Percentiles rank a stretch among this genome's conserved stretches.
phyloP scores from a whole-genome alignment of 148 eudicot genomes.

The Pharnaceum exiguum region DNA sequence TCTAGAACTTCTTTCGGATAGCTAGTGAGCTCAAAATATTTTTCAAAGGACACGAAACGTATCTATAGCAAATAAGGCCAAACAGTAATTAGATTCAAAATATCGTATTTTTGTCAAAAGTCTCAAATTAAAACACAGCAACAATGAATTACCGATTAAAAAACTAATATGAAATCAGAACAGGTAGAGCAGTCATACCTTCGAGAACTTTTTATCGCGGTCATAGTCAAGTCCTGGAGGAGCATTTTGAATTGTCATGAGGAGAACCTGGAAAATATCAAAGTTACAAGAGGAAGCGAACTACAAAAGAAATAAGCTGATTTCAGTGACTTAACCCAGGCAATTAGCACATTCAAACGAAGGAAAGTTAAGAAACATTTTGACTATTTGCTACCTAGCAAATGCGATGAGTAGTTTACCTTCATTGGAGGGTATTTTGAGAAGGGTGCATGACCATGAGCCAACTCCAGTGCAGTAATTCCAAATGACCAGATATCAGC shows the following conservation, averaged over 20 bases:
- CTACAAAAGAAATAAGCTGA: not conserved
- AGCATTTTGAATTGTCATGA: slow-evolving; percentile 97
- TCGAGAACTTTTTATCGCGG: slow-evolving; percentile 92
- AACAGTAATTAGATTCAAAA: no score
- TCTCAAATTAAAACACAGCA: no score
- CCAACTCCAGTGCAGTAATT: slow-evolving; percentile 95
- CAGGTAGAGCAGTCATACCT: slow-evolving; percentile 42
- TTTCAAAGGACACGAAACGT: no score
- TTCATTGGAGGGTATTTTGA: slow-evolving; percentile 99
- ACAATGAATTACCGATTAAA: not conserved
- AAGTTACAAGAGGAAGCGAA: not conserved
- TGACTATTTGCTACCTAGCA: no score
- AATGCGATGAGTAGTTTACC: no score
- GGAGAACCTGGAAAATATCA: slow-evolving; percentile 52
- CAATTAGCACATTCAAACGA: no score
- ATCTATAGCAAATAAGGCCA: no score
- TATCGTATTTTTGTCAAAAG: no score
- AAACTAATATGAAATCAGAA: slow-evolving; percentile 2
- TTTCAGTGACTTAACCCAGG: no score
- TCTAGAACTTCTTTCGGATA: no score
- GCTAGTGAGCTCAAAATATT: no score
- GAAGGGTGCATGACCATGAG: slow-evolving; percentile 99
- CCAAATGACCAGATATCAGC: slow-evolving; percentile 99
- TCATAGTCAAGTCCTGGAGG: slow-evolving; percentile 99
- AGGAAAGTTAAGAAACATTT: no score